Conservation (phyloP, 2,329 filamentous ascomycete genomes). For the Ilyonectria robusta region DNA sequence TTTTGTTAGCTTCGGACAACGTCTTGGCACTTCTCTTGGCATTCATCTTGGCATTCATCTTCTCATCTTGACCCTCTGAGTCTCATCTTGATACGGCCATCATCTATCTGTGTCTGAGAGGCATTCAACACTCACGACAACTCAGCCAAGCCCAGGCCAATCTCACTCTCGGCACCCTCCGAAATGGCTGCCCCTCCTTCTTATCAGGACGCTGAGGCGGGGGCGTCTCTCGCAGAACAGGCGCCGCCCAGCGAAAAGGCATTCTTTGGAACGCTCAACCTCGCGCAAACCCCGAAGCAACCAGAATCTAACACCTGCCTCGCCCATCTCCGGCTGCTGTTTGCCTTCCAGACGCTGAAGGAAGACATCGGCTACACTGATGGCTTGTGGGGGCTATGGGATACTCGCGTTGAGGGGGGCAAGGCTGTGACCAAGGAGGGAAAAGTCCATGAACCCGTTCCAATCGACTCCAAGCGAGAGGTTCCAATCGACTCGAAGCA, state of each 20-base stretch:
- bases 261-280: slow-evolving; percentile 34
- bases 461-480: too few relatives aligned
- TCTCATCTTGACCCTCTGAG: too few relatives aligned
- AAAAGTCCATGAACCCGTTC: slow-evolving; percentile 26
- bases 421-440: slow-evolving; percentile 29
- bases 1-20: not conserved
- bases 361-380: slow-evolving; percentile 72
- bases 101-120: too few relatives aligned
- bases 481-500: slow-evolving; percentile 11
- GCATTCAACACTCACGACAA: not conserved
- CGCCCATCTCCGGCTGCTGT: slow-evolving; percentile 75
- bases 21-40: too few relatives aligned
- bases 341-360: slow-evolving; percentile 73
- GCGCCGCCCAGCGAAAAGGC: slow-evolving; percentile 24
- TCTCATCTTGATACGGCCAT: too few relatives aligned
- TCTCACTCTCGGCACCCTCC: too few relatives aligned
- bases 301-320: slow-evolving; percentile 40
- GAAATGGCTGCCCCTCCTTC: slow-evolving; percentile 14
- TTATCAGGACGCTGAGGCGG: slow-evolving; percentile 13
- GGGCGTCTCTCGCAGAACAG: not conserved
- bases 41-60: too few relatives aligned
- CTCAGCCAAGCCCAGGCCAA: not conserved
- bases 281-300: slow-evolving; percentile 25
- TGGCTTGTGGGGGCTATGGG: slow-evolving; percentile 72
- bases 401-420: slow-evolving; percentile 53